phyloP scores from a whole-genome alignment of 345 rosid genomes.

The Abelmoschus esculentus region DNA sequence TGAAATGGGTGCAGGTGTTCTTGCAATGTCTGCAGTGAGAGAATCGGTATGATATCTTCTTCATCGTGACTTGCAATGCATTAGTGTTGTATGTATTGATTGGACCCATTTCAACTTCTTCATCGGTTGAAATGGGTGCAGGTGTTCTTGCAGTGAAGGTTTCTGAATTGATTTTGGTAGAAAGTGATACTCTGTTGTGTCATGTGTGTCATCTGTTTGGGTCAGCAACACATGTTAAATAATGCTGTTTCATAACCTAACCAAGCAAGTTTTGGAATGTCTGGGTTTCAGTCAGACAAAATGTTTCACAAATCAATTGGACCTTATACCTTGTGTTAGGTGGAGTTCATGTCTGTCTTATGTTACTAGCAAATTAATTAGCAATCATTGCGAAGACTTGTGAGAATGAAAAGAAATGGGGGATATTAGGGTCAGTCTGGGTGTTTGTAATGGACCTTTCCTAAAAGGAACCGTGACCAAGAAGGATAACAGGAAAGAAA shows the following conservation, averaged over 20 bases:
- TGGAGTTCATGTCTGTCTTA: neutral
- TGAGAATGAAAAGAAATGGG: neutral
- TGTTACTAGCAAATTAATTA: neutral
- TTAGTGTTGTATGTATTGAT: neutral
- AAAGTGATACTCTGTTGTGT: neutral
- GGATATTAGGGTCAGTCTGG: neutral
- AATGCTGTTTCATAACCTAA: neutral
- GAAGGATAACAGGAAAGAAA: neutral
- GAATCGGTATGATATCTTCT: conserved; percentile 59
- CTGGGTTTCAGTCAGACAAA: neutral
- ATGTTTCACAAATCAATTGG: neutral
- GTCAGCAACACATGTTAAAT: neutral
- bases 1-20: conserved; percentile 87
- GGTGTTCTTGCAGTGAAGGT: no score
- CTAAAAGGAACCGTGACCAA: neutral
- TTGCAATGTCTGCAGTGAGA: conserved; percentile 85
- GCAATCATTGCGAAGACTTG: neutral
- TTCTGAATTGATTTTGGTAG: neutral
- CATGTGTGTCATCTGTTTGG: neutral
- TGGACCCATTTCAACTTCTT: no score
- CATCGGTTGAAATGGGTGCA: no score
- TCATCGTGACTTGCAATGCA: neutral
- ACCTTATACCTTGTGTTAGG: neutral
- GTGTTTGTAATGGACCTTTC: neutral
- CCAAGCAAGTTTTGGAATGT: neutral